Base-by-base conservation (phyloP, 2,329 filamentous ascomycete genomes). In the Dothistroma septosporum region DNA sequence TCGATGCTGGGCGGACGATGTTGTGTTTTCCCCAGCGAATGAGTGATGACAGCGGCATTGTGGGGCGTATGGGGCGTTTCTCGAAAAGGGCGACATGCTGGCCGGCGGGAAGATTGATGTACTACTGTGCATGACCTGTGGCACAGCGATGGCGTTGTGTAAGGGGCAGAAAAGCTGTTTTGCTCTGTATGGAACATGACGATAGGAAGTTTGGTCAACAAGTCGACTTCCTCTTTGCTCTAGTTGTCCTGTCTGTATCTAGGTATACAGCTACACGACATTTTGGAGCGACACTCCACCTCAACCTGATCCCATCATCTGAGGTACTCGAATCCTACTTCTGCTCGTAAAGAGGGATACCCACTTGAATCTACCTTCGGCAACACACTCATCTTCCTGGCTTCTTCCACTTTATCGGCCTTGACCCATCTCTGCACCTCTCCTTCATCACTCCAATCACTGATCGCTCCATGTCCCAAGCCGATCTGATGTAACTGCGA, bases 401-500 rank as follows among this genome's bases (percentile, higher is more conserved):
- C 61, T 33, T 69, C 71, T 55, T 73, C 70, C 52, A 61, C 63
- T 37, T 69, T 63, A 44, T 68, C 64, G 21, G 69, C 69, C 35
- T 69, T 64, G 7, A 69, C 48, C 66, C 69, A 73, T 31, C 70
- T 60, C 60, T 67, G 56, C n/a, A 73, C 70, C 57, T 73, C 71
- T 11, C 52, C 60, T 57, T 70, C 64, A 35, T 70, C 68, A 55
- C 70, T 72, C 58, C 70, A 64, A 35, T 70, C 68, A 55, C 70
- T 72, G 9, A 70, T 64, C 37, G 67, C 22, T 16, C 59, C 58
- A 21, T 71, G 64, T 5, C 67, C 68, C 5, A 62, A 60, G 0
- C 67, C 71, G 21, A 72, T 62, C 41, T 73, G 71, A 53, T 72
- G 70, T n/a, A 73, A 54, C 52, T 72, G 70, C 48, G 64, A 68